These are phyloP conservation scores for Elaphomyces granulatus DNA, from an alignment of 495 filamentous ascomycete species.

Conservation along the genomic window DNA sequence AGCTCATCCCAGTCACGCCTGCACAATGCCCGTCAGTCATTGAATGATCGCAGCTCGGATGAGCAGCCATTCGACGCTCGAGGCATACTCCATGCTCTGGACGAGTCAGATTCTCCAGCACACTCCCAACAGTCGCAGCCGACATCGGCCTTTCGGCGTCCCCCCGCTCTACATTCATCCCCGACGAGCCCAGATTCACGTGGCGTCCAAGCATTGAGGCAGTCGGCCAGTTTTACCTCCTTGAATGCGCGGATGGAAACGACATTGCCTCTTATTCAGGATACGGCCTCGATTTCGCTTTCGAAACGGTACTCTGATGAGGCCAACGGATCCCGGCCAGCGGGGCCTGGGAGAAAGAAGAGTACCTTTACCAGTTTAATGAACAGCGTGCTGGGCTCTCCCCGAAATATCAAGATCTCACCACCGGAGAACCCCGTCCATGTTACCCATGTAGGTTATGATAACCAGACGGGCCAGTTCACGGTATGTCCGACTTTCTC, in stretches of 20 bases:
- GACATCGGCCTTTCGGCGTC: slow-evolving; percentile 25
- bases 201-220: slow-evolving; percentile 45
- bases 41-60: slow-evolving; percentile 50
- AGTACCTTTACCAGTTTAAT: slow-evolving; percentile 90
- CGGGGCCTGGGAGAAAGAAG: slow-evolving; percentile 63
- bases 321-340: slow-evolving; percentile 41
- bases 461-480: slow-evolving; percentile 92
- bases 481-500: slow-evolving; percentile 47
- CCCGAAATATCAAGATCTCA: slow-evolving; percentile 82
- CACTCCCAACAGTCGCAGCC: slow-evolving; percentile 20
- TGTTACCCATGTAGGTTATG: slow-evolving; percentile 94
- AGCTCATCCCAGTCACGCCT: slow-evolving; percentile 18
- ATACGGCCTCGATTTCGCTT: slow-evolving; percentile 35
- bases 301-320: slow-evolving; percentile 84
- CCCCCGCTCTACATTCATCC: slow-evolving; percentile 38
- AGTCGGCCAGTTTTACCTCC: slow-evolving; percentile 67
- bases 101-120: slow-evolving; percentile 42
- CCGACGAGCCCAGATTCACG: slow-evolving; percentile 45
- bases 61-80: slow-evolving; percentile 60
- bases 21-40: slow-evolving; percentile 28
- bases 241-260: slow-evolving; percentile 43
- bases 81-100: slow-evolving; percentile 49
- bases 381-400: slow-evolving; percentile 82
- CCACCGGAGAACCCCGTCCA: slow-evolving; percentile 94
- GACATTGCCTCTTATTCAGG: slow-evolving; percentile 33